Conservation (phyloP, 306 rosid genomes). For the Casuarina glauca region DNA sequence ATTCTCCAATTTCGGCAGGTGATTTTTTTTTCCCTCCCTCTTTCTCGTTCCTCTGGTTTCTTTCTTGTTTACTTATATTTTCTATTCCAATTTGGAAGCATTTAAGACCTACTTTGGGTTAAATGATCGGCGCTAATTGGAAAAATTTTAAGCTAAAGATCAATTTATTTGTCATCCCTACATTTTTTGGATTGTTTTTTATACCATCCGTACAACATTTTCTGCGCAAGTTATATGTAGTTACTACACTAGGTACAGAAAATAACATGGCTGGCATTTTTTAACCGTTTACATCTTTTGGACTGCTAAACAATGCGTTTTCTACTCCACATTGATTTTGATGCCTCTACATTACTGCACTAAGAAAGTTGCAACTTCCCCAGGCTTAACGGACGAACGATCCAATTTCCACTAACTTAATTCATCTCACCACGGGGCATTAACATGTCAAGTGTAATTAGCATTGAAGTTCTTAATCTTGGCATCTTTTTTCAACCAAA, state of each 20-base stretch:
- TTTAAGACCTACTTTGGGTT: background rate
- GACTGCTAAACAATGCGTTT: background rate
- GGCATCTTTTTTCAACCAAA: too few species aligned
- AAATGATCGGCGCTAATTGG: background rate
- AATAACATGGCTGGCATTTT: too few species aligned
- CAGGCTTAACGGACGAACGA: too few species aligned
- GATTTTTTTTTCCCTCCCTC: background rate
- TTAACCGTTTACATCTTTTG: background rate
- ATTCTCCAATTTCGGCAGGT: conserved; percentile 75
- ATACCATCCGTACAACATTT: too few species aligned
- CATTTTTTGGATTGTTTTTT: too few species aligned
- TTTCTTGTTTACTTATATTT: background rate
- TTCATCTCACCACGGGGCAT: too few species aligned
- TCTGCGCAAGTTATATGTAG: too few species aligned
- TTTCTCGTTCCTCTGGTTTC: background rate
- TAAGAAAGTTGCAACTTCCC: too few species aligned
- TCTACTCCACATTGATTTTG: conserved; percentile 26
- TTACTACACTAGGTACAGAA: too few species aligned
- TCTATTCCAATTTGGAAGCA: background rate
- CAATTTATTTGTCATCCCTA: background rate
- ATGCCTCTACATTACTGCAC: conserved; percentile 1
- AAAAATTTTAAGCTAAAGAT: background rate
- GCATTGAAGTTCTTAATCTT: too few species aligned
- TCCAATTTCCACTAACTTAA: too few species aligned
- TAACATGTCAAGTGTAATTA: too few species aligned